Evolutionary conservation across 2,329 filamentous ascomycete genomes (phyloP).

Genomic region (Xylariomycetidae sp.): DNA sequence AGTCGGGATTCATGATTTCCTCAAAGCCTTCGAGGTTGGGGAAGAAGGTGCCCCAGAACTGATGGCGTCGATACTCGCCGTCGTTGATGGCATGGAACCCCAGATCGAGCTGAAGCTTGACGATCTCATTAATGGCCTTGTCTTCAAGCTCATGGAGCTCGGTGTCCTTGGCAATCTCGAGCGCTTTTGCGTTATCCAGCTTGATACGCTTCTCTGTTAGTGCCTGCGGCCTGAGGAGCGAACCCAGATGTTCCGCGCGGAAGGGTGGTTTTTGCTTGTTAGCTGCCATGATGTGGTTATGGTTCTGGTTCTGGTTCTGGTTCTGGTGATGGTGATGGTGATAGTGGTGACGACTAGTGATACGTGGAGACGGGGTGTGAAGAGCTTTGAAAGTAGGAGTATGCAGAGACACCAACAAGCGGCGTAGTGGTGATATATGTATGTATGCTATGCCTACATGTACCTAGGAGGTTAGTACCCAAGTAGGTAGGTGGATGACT

Average conservation of each 20-base stretch:
- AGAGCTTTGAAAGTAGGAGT: too few species aligned
- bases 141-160: conserved; percentile 51
- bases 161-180: conserved; percentile 33
- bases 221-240: conserved; percentile 62
- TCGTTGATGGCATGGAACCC: conserved; percentile 61
- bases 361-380: too few species aligned
- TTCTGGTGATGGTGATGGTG: too few species aligned
- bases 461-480: too few species aligned
- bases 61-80: conserved; percentile 34
- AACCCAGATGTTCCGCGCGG: conserved; percentile 72
- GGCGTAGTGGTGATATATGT: too few species aligned
- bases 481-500: too few species aligned
- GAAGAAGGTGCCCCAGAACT: conserved; percentile 47
- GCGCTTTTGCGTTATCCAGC: conserved; percentile 32
- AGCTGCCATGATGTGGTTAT: conserved; percentile 17
- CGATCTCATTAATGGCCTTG: conserved; percentile 60
- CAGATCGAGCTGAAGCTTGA: conserved; percentile 63
- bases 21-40: conserved; percentile 38
- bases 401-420: too few species aligned
- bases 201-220: conserved; percentile 57
- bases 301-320: too few species aligned
- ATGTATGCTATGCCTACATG: too few species aligned
- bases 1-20: conserved; percentile 43
- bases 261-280: conserved; percentile 51
- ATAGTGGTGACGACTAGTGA: too few species aligned